These are phyloP conservation scores for Colletotrichum simmondsii DNA, from an alignment of 2,329 filamentous ascomycete genomes.

Conservation along the genomic window DNA sequence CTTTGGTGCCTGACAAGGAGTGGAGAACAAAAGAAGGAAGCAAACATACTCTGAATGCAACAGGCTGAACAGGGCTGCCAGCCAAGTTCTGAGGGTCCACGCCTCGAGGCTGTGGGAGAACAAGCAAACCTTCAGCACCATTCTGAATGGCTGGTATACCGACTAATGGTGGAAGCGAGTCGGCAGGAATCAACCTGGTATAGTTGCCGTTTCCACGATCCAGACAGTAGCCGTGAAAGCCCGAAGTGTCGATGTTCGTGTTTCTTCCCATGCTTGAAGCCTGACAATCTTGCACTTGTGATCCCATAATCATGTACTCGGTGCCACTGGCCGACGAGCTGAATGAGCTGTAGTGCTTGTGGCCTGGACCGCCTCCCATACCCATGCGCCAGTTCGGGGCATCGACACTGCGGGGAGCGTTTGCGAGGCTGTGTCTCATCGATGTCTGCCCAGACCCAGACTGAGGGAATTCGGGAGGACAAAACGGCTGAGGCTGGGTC, in stretches of 20 bases:
- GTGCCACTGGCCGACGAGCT: conserved; percentile 9
- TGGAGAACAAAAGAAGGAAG: neutral
- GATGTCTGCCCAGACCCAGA: neutral
- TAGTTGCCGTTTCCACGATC: conserved; percentile 63
- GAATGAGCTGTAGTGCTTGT: conserved; percentile 47
- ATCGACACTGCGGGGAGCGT: conserved; percentile 16
- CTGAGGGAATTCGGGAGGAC: neutral
- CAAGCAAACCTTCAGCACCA: conserved; percentile 54
- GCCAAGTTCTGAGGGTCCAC: conserved; percentile 49
- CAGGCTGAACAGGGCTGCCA: conserved; percentile 47
- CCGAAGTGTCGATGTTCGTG: conserved; percentile 37
- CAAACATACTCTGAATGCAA: conserved; percentile 51
- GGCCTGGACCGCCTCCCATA: conserved; percentile 46
- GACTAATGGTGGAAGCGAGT: conserved; percentile 58
- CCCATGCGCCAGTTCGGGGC: conserved; percentile 23
- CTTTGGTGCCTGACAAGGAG: conserved; percentile 18
- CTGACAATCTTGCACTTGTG: neutral
- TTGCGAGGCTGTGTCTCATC: conserved; percentile 8
- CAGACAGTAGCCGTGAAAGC: conserved; percentile 61
- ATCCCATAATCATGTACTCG: conserved; percentile 12
- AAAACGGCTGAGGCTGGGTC: neutral
- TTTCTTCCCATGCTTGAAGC: conserved; percentile 30
- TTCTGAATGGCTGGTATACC: conserved; percentile 56
- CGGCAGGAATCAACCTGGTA: conserved; percentile 66
- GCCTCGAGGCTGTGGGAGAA: conserved; percentile 55